Base-by-base conservation (phyloP, 441 rosid genomes). In the Aleurites moluccanus region DNA sequence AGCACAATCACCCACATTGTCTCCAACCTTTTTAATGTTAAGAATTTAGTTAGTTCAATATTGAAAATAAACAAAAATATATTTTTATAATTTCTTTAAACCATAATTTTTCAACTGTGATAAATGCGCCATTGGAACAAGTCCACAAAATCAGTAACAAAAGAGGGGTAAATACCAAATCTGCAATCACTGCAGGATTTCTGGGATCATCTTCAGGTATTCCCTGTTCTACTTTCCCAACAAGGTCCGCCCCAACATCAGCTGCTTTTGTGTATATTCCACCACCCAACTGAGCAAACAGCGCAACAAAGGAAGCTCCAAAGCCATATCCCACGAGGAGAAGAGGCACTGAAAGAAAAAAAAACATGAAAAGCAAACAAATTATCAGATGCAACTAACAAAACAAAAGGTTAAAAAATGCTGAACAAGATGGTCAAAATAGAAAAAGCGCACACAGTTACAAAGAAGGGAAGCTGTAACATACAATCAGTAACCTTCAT, bases 181-280 rank as follows among this genome's bases (percentile, higher is more conserved):
- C 99, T 69, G 99, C 98, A 77, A 96, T 93, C 66, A 96, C 99
- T 21, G 99, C 99, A 78, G 99, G 98, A 82, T 96, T 96, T 76
- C 99, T 88, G 69, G 99, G 99, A 88, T 96, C 98, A 84, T 96
- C 99, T 86, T 93, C 98, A 11, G 98, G 99, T 80, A 96, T 96
- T 70, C 98, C 99, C 86, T 93, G 97, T 83, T 96, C 99, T 52
- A 96, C 96, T 93, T 93, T 96, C 76, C 99, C 99, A 70, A 96
- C 98, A 30, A 96, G 96, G 81, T 96, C 99, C 75, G 99, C 99
- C 71, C 99, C 99, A 68, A 96, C 99, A 86, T 96, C 99, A 87
- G 99, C 99, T 60, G 98, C 99, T 86, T 96, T 96, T 55, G 98
- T 96, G 75, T 80, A 93, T 86, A 96, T 96, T 78, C 99, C 98